Base-by-base conservation (phyloP, 495 filamentous ascomycete species). In the Talaromyces borbonicus region DNA sequence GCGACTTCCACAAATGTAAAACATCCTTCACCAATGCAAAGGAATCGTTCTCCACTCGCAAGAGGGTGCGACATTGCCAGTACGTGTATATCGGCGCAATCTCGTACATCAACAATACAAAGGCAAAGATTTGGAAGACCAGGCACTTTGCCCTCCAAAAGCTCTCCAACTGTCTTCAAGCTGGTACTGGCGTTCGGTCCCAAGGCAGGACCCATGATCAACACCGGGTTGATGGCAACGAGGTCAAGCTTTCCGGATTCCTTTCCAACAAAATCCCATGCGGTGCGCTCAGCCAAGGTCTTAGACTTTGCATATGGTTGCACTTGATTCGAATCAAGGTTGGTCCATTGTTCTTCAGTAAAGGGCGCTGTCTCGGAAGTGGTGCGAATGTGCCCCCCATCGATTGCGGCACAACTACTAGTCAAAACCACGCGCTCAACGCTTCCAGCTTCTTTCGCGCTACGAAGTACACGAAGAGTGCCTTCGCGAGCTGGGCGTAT, bases 321-420 rank as follows among this genome's bases (percentile, higher is more conserved):
- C 6, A 61, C 42, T 6, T 8, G 25, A 14, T 29, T 39, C 2
- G 36, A 24, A 19, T 37, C 24, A 52, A 67, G 61, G 1, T 63
- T 54, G 35, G 60, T 66, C 62, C 65, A 71, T 37, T 68, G 56
- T 15, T 62, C 55, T 35, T 64, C 62, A 0, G 59, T 67, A 48
- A 61, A 67, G 6, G 49, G 48, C 51, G 24, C 26, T 66, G 58
- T 30, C 63, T 52, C 22, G 25, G 16, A 24, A n/a, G n/a, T n/a
- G n/a, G n/a, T n/a, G n/a, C n/a, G n/a, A n/a, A n/a, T n/a, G n/a
- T 33, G 18, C 12, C 27, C 42, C 6, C 20, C 18, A 8, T 18
- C 42, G 12, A 45, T 20, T 9, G 42, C 42, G 0, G 42, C 42
- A 32, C 32, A 45, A 30, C 42, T 45, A 31, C 42, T 45, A 8